Conservation (phyloP, 768 basidiomycete genomes). For the Tylopilus vinaceipallidus region DNA sequence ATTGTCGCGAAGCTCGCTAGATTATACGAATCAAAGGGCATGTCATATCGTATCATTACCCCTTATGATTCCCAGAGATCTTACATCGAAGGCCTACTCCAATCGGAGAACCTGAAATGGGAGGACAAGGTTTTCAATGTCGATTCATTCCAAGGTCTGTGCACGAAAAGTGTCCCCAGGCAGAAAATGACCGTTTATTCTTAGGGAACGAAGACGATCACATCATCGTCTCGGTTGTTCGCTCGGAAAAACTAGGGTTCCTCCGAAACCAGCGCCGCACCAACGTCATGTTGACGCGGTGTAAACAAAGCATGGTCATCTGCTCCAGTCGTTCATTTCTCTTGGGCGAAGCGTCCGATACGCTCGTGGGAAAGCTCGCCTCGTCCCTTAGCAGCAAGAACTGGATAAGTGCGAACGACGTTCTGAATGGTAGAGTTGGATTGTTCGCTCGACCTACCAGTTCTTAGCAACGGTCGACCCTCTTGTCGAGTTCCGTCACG, state of each 20-base stretch:
- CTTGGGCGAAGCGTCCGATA: constrained; percentile 10
- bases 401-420: constrained; percentile 14
- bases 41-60: constrained; percentile 65
- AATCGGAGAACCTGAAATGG: constrained; percentile 47
- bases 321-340: constrained; percentile 46
- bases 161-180: constrained; percentile 25
- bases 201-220: constrained; percentile 80
- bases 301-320: constrained; percentile 73
- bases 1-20: constrained; percentile 53
- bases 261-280: constrained; percentile 59
- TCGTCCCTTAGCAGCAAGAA: background rate
- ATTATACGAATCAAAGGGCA: constrained; percentile 44
- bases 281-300: constrained; percentile 86
- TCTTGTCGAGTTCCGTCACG: too few species aligned
- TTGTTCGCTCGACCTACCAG: too few species aligned
- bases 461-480: too few species aligned
- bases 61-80: constrained; percentile 75
- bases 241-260: constrained; percentile 61
- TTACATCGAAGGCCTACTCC: constrained; percentile 54
- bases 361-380: constrained; percentile 28
- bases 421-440: too few species aligned
- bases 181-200: constrained; percentile 7
- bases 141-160: constrained; percentile 75
- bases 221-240: constrained; percentile 69
- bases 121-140: constrained; percentile 72